phyloP scores from a whole-genome alignment of 257 asterid genomes.

The Verbena officinalis region DNA sequence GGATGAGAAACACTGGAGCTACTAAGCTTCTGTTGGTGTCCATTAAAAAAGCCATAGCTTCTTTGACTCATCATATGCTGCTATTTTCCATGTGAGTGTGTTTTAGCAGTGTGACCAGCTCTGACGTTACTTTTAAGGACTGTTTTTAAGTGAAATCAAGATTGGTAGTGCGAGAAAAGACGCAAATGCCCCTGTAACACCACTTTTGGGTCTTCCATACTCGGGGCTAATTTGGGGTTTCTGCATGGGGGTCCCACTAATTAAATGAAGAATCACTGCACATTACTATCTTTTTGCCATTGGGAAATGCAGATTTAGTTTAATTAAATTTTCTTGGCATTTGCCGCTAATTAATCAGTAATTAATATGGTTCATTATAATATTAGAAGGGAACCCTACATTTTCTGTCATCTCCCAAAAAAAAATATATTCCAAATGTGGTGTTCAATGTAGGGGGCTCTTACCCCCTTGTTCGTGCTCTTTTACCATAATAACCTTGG shows the following conservation, averaged over 20 bases:
- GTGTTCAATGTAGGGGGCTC: constrained; percentile 33
- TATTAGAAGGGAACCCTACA: constrained; percentile 37
- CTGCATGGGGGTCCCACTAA: neutral
- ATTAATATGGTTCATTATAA: constrained; percentile 26
- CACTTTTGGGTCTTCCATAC: constrained; percentile 3
- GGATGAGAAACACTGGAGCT: constrained; percentile 43
- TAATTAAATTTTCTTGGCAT: constrained; percentile 32
- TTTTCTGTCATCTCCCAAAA: constrained; percentile 31
- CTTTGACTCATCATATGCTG: constrained; percentile 53
- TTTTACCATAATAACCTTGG: constrained; percentile 26
- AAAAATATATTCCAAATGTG: constrained; percentile 28
- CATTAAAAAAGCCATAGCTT: constrained; percentile 36
- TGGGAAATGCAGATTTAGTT: constrained; percentile 43
- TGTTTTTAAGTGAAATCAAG: constrained; percentile 32
- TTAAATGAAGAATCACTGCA: constrained; percentile 41
- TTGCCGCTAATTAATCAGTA: constrained; percentile 29
- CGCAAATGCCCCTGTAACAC: constrained; percentile 21
- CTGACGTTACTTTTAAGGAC: constrained; percentile 47
- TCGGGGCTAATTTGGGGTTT: constrained; percentile 36
- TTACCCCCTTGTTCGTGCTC: constrained; percentile 18
- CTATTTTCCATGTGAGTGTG: constrained; percentile 35
- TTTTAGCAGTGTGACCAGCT: constrained; percentile 42
- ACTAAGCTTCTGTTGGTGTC: constrained; percentile 36
- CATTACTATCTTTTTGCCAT: constrained; percentile 25
- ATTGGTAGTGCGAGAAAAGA: constrained; percentile 21